These are phyloP conservation scores for Starmerella sirachaensis DNA, from an alignment of 805 yeast genomes.

Conservation along the genomic window DNA sequence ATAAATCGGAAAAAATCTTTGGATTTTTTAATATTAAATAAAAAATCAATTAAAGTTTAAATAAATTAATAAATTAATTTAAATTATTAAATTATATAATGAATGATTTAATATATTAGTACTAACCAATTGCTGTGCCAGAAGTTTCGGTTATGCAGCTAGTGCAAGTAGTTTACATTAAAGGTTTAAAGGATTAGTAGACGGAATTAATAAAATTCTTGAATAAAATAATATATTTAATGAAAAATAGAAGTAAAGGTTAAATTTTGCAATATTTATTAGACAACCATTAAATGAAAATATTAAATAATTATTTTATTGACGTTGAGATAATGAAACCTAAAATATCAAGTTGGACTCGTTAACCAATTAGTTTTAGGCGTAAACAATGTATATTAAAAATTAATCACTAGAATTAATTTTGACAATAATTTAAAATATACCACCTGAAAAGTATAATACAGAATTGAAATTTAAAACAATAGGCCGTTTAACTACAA, in stretches of 20 bases:
- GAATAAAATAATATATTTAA: not conserved
- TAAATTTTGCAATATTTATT: not conserved
- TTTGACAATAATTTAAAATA: not conserved
- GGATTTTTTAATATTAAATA: not conserved
- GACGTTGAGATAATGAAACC: slow-evolving; percentile 1
- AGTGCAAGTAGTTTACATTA: slow-evolving; percentile 6
- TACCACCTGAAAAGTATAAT: slow-evolving; percentile 1
- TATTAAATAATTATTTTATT: not conserved
- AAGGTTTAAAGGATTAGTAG: slow-evolving; percentile 7
- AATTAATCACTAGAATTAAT: not conserved
- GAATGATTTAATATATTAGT: slow-evolving; percentile 5
- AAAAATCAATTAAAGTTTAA: not conserved
- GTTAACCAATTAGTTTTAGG: slow-evolving; percentile 1
- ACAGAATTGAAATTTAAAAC: slow-evolving; percentile 1
- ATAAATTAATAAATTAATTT: not conserved
- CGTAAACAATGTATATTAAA: not conserved
- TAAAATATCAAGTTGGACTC: not conserved
- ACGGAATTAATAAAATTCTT: not conserved
- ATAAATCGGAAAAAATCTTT: not conserved
- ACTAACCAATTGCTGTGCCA: slow-evolving; percentile 6
- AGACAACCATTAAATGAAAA: slow-evolving; percentile 1
- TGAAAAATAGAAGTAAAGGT: not conserved
- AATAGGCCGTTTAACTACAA: not conserved
- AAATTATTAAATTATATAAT: slow-evolving; percentile 3
- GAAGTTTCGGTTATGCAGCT: slow-evolving; percentile 6